Evolutionary conservation across 148 eudicot genomes (phyloP), one percentile per base, ranked within the genome.

Genomic region (Chenopodium berlandieri): DNA sequence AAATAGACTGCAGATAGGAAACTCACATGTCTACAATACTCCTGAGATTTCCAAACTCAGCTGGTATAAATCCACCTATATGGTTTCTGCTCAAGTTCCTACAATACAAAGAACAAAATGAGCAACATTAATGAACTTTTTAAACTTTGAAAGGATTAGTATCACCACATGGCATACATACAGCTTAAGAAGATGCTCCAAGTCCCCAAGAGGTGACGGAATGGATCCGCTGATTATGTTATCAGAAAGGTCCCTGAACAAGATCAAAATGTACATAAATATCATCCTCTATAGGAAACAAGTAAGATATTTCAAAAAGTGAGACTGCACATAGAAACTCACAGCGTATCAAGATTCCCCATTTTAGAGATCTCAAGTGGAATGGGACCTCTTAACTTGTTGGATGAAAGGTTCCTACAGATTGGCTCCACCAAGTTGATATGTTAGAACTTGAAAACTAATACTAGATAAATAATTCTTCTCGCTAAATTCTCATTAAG

Each of bases 161-260:
- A 14, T 58, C 31, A 23, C 6, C 32, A 78, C 25, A 50, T 20
- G 17, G 19, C 71, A 48, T 73, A 64, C 95, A 81, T 88, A 94
- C 99, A 97, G 87, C 85, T 94, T 94, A 67, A 97, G 86, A 77
- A 97, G 96, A 94, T 97, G 99, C 85, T 97, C 98, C 91, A 97
- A 84, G 82, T 97, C 99, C 40, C 99, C 99, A 76, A 97, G 89
- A 65, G 98, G 88, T 73, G 98, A 86, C 23, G 99, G 99, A 78
- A 97, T 92, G 17, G 87, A 76, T 69, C 99, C 99, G 78, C 82
- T 87, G 54, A 97, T 87, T 71, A 64, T 85, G 83, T 97, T 94
- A 72, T 92, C 86, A 32, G 99, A 97, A 73, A 97, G 92, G 80
- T 97, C 99, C 82, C 99, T 97, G 85, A 23, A n/a, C 9, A 60